phyloP scores from a whole-genome alignment of 108 stramenopile genomes.

The Mayamaea pseudoterrestris region DNA sequence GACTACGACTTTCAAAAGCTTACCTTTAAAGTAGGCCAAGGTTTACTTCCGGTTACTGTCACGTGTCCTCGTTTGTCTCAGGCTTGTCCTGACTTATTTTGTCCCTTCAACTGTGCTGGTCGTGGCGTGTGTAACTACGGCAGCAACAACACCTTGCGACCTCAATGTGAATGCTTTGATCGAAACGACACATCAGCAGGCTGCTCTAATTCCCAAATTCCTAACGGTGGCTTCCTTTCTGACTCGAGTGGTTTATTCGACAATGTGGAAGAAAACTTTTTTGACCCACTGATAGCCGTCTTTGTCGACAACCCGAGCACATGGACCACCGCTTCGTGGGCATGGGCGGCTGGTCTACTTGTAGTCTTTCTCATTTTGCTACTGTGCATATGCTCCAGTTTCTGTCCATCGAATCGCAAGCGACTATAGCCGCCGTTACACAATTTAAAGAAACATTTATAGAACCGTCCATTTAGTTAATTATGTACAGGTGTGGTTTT shows the following conservation, averaged over 20 bases:
- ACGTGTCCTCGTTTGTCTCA: conserved; percentile 44
- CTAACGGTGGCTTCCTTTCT: conserved; percentile 55
- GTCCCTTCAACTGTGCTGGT: conserved; percentile 72
- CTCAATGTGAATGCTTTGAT: conserved; percentile 74
- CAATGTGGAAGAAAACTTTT: conserved; percentile 64
- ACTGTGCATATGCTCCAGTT: conserved; percentile 75
- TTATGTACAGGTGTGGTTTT: too few species aligned
- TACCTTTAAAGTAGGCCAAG: conserved; percentile 20
- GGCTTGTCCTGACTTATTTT: conserved; percentile 76
- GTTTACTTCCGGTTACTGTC: conserved; percentile 22
- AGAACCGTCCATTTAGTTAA: too few species aligned
- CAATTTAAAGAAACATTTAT: too few species aligned
- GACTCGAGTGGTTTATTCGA: conserved; percentile 47
- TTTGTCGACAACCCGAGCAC: conserved; percentile 80
- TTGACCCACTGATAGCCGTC: conserved; percentile 73
- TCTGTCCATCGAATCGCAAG: conserved; percentile 56
- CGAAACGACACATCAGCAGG: conserved; percentile 49
- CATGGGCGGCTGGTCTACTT: conserved; percentile 71
- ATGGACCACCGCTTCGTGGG: conserved; percentile 72
- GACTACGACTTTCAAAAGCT: conserved; percentile 64
- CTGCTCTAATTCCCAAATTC: conserved; percentile 62
- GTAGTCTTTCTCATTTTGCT: conserved; percentile 65
- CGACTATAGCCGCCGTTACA: too few species aligned
- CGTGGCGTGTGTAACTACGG: conserved; percentile 61
- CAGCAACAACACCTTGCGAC: conserved; percentile 34